A percentile compares a stretch with the other conserved stretches of the same genome.
Conservation (phyloP, 2,329 filamentous ascomycete species). For the Aspergillus texensis region DNA sequence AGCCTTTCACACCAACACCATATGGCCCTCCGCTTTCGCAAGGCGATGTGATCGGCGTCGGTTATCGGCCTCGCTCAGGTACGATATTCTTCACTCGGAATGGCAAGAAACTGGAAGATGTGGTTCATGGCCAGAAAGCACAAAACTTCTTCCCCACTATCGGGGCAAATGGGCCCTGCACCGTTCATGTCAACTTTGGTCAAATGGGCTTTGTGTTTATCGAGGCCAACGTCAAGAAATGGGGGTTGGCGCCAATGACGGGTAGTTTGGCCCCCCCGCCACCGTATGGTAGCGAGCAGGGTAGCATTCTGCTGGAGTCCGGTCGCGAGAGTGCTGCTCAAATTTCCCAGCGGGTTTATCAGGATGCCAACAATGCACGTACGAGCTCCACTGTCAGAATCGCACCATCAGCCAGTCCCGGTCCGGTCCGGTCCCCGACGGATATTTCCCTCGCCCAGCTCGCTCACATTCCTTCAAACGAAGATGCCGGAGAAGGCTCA, state of each 20-base stretch:
- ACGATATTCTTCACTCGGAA: conserved; percentile 98
- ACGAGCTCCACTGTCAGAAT: conserved; percentile 80
- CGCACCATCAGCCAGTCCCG: conserved; percentile 76
- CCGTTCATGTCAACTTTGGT: conserved; percentile 95
- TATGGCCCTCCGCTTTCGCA: conserved; percentile 87
- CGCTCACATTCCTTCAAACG: conserved; percentile 67
- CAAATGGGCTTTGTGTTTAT: conserved; percentile 99
- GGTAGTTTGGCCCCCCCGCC: conserved; percentile 93
- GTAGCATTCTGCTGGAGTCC: conserved; percentile 89
- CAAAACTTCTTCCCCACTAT: conserved; percentile 98
- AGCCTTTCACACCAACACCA: conserved; percentile 77
- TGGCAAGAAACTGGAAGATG: conserved; percentile 94
- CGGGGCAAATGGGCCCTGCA: conserved; percentile 91
- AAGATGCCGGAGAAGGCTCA: conserved; percentile 73
- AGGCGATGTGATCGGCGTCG: conserved; percentile 93
- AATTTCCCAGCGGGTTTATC: conserved; percentile 43
- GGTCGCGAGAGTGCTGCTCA: conserved; percentile 62
- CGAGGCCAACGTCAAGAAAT: conserved; percentile 99
- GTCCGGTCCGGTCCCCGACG: conserved; percentile 85
- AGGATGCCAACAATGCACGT: conserved; percentile 68
- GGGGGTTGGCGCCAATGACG: conserved; percentile 94
- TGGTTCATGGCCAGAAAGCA: conserved; percentile 86
- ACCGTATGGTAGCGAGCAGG: conserved; percentile 95
- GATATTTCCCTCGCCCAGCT: conserved; percentile 93
- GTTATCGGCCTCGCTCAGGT: conserved; percentile 90